phyloP scores from a whole-genome alignment of 2,329 filamentous ascomycete species.

The Gliomastix tumulicola region DNA sequence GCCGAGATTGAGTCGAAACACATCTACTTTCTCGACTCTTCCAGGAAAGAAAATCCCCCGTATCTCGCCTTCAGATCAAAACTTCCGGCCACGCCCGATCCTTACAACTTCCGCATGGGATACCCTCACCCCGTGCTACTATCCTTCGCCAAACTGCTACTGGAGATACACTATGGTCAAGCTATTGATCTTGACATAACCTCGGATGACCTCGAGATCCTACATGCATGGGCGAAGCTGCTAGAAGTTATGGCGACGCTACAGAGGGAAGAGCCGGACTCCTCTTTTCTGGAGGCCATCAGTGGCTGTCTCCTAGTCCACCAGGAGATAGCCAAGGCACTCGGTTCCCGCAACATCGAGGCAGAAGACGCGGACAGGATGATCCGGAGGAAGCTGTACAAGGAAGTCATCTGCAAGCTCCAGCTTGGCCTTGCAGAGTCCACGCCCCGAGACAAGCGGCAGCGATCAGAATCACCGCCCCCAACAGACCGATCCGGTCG shows the following conservation, averaged over 20 bases:
- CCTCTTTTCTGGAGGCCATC: constrained; percentile 5
- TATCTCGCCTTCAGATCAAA: constrained; percentile 1
- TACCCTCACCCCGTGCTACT: background rate
- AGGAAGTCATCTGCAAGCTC: constrained; percentile 4
- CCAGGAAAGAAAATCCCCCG: background rate
- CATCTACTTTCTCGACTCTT: constrained; percentile 4
- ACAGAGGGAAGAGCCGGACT: constrained; percentile 2
- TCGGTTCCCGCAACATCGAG: background rate
- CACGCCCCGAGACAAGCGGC: constrained; percentile 3
- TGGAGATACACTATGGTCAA: constrained; percentile 1
- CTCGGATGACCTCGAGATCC: background rate
- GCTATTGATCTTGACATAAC: background rate
- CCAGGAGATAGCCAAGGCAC: constrained; percentile 2
- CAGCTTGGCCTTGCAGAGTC: constrained; percentile 2
- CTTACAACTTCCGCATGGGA: background rate
- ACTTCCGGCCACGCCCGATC: background rate
- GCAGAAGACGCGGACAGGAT: constrained; percentile 1
- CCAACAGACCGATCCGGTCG: background rate
- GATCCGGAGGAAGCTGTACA: constrained; percentile 2
- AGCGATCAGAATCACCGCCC: constrained; percentile 4
- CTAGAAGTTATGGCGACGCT: background rate
- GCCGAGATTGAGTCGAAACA: constrained; percentile 2
- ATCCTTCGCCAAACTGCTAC: constrained; percentile 1
- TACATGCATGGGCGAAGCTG: background rate
- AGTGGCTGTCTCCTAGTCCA: constrained; percentile 2